Evolutionary conservation across 2,329 filamentous ascomycete species (phyloP).

Genomic region (Pseudogymnoascus destructans): DNA sequence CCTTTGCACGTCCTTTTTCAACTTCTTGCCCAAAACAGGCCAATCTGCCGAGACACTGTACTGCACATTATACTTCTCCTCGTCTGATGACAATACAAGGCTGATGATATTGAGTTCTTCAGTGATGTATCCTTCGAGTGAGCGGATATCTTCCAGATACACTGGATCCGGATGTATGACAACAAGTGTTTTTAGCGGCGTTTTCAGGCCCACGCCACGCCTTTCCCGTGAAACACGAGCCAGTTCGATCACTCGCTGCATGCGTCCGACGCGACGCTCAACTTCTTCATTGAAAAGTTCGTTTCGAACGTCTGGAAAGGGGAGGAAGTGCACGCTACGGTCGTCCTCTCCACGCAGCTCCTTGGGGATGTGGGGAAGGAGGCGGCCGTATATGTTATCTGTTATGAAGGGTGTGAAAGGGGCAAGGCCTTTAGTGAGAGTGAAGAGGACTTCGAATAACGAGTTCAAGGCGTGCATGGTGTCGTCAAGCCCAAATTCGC

Average conservation of each 20-base stretch:
- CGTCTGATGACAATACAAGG: slow-evolving; percentile 70
- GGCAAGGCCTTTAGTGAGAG: slow-evolving; percentile 72
- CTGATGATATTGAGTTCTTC: slow-evolving; percentile 89
- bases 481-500: slow-evolving; percentile 73
- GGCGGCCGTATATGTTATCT: slow-evolving; percentile 80
- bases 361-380: slow-evolving; percentile 70
- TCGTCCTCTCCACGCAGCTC: slow-evolving; percentile 55
- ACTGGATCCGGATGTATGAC: slow-evolving; percentile 74
- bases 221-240: slow-evolving; percentile 77
- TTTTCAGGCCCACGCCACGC: slow-evolving; percentile 74
- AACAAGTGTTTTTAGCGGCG: slow-evolving; percentile 75
- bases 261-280: slow-evolving; percentile 73
- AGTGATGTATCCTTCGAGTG: slow-evolving; percentile 73
- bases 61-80: slow-evolving; percentile 82
- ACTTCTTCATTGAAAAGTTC: slow-evolving; percentile 79
- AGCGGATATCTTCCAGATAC: slow-evolving; percentile 77
- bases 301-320: slow-evolving; percentile 76
- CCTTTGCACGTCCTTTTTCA: slow-evolving; percentile 85
- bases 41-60: slow-evolving; percentile 87
- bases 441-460: slow-evolving; percentile 85
- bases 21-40: slow-evolving; percentile 88
- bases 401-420: slow-evolving; percentile 94
- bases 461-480: slow-evolving; percentile 87
- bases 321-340: slow-evolving; percentile 82
- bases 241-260: slow-evolving; percentile 94